Evolutionary conservation across 1,284 basidiomycete genomes (phyloP).

Genomic region (Heterobasidion annosum): DNA sequence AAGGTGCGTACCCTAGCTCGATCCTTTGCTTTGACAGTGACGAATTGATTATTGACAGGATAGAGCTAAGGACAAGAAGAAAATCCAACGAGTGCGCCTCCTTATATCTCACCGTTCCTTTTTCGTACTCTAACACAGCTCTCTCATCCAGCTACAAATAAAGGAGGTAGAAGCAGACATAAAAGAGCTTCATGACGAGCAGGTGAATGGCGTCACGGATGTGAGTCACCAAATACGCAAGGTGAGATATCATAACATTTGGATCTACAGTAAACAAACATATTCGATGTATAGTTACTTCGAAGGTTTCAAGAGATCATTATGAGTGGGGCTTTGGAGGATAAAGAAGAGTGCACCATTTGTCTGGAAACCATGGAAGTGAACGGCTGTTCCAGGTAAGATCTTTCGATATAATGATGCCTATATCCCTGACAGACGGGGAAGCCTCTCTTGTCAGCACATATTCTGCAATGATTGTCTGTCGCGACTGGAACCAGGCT

Average conservation of each 20-base stretch:
- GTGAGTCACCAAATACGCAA: conserved; percentile 30
- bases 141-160: conserved; percentile 21
- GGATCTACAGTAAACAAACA: not conserved
- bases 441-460: conserved; percentile 35
- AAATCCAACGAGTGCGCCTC: conserved; percentile 17
- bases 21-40: not conserved
- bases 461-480: conserved; percentile 31
- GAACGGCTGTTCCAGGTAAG: conserved; percentile 24
- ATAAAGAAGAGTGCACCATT: conserved; percentile 35
- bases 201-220: conserved; percentile 21
- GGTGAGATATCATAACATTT: conserved; percentile 12
- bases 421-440: not conserved
- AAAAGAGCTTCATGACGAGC: conserved; percentile 23
- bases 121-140: not conserved
- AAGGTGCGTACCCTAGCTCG: conserved; percentile 14
- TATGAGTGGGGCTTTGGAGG: conserved; percentile 27
- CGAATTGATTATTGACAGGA: not conserved
- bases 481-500: conserved; percentile 16
- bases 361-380: conserved; percentile 29
- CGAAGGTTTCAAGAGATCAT: conserved; percentile 31
- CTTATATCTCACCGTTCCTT: not conserved
- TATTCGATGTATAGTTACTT: conserved; percentile 26
- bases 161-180: conserved; percentile 30
- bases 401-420: not conserved
- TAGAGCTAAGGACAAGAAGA: conserved; percentile 15